Evolutionary conservation across 192 early-diverging fungal species (phyloP).

Genomic region (Phycomyces nitens): DNA sequence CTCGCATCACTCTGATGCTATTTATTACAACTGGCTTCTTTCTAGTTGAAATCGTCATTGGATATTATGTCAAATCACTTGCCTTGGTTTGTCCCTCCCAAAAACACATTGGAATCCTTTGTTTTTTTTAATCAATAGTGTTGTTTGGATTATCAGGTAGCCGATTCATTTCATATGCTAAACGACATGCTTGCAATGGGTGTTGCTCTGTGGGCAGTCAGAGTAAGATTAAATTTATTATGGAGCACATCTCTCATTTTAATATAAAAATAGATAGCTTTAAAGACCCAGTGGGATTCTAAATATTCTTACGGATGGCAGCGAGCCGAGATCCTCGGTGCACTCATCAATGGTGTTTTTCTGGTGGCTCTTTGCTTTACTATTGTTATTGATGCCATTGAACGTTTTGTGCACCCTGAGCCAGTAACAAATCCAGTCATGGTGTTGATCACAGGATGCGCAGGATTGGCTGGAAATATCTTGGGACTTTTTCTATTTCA

Average conservation of each 20-base stretch:
- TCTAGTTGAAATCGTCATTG: constrained; percentile 76
- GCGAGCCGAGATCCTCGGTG: constrained; percentile 88
- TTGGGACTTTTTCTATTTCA: constrained; percentile 82
- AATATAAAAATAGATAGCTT: constrained; percentile 48
- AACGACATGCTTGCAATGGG: constrained; percentile 74
- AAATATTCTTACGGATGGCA: constrained; percentile 87
- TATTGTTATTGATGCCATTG: constrained; percentile 81
- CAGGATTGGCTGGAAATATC: constrained; percentile 76
- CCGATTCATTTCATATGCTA: constrained; percentile 93
- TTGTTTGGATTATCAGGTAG: constrained; percentile 41
- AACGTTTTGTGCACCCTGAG: constrained; percentile 72
- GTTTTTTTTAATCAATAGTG: not conserved
- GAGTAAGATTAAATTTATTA: constrained; percentile 26
- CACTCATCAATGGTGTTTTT: constrained; percentile 88
- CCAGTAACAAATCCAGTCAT: constrained; percentile 67
- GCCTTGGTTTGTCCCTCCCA: constrained; percentile 59
- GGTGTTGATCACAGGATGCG: constrained; percentile 75
- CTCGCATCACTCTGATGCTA: constrained; percentile 37
- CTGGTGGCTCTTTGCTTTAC: constrained; percentile 89
- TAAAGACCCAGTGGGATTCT: constrained; percentile 52
- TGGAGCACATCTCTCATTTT: not conserved
- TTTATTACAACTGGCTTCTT: constrained; percentile 67
- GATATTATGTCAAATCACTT: constrained; percentile 71
- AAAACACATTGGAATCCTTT: not conserved
- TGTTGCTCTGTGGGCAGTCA: constrained; percentile 80